Conservation (phyloP, 108 stramenopile genomes). For the Skeletonema costatum region DNA sequence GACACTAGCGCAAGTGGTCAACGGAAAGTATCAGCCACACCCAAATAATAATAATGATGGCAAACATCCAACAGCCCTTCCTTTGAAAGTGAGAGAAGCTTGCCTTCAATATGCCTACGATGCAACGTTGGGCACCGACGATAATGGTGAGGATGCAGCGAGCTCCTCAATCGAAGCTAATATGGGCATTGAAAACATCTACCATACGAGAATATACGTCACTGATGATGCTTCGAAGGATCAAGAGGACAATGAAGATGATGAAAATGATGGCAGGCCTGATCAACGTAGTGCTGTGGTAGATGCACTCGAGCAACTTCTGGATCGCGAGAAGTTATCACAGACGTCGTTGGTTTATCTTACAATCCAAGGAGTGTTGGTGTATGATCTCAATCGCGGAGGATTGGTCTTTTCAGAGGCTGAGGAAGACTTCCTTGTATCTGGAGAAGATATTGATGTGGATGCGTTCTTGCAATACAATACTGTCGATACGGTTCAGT, state of each 20-base stretch:
- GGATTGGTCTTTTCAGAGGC: constrained; percentile 21
- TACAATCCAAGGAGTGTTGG: constrained; percentile 34
- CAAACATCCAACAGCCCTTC: constrained; percentile 10
- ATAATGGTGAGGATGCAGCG: not conserved
- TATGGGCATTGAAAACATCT: not conserved
- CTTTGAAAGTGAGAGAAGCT: constrained; percentile 19
- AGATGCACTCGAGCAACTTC: constrained; percentile 17
- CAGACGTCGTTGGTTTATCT: constrained; percentile 32
- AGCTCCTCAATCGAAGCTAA: not conserved
- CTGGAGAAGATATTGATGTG: constrained; percentile 14
- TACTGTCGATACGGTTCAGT: not conserved
- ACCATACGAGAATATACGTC: not conserved
- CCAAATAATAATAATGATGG: not conserved
- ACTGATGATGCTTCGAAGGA: not conserved
- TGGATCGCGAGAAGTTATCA: constrained; percentile 20
- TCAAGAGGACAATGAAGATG: not conserved
- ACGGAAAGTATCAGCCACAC: constrained; percentile 29
- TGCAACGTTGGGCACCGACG: constrained; percentile 8
- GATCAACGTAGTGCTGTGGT: constrained; percentile 9
- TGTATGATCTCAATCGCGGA: constrained; percentile 44
- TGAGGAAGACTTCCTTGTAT: constrained; percentile 22
- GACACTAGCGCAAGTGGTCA: constrained; percentile 35
- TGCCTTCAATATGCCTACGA: constrained; percentile 23
- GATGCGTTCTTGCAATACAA: not conserved
- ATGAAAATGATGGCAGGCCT: not conserved